phyloP scores from a whole-genome alignment of 1,139 yeast genomes.

The Taiozyma sp. region DNA sequence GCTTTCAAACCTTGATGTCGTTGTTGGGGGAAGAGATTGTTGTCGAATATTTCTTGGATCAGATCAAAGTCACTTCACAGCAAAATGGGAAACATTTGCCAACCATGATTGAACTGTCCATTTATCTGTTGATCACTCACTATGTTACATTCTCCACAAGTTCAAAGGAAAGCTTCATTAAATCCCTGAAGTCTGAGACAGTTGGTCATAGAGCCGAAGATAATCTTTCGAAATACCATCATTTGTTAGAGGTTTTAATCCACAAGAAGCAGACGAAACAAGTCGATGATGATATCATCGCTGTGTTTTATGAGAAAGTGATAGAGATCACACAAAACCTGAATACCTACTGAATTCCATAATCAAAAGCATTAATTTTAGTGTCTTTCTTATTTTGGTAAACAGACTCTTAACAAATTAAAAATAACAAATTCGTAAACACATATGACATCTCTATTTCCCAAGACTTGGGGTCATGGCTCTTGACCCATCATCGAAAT shows the following conservation, averaged over 20 bases:
- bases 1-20: slow-evolving; percentile 9
- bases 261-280: not conserved
- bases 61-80: slow-evolving; percentile 12
- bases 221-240: not conserved
- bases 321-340: slow-evolving; percentile 12
- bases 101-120: slow-evolving; percentile 14
- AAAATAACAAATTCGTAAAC: not conserved
- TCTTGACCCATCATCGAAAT: slow-evolving; percentile 32
- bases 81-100: slow-evolving; percentile 13
- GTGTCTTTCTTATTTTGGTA: not conserved
- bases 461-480: slow-evolving; percentile 2
- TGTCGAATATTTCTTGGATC: slow-evolving; percentile 16
- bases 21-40: slow-evolving; percentile 15
- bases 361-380: not conserved
- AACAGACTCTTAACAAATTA: not conserved
- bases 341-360: not conserved
- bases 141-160: slow-evolving; percentile 8
- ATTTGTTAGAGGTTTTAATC: not conserved
- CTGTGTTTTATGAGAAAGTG: slow-evolving; percentile 12
- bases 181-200: slow-evolving; percentile 9
- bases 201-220: slow-evolving; percentile 1
- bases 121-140: slow-evolving; percentile 10
- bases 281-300: slow-evolving; percentile 7
- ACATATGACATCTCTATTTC: not conserved
- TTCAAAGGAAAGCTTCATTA: slow-evolving; percentile 5